Conservation (phyloP, 169 alveolate genomes). For the Plasmodium inui region DNA sequence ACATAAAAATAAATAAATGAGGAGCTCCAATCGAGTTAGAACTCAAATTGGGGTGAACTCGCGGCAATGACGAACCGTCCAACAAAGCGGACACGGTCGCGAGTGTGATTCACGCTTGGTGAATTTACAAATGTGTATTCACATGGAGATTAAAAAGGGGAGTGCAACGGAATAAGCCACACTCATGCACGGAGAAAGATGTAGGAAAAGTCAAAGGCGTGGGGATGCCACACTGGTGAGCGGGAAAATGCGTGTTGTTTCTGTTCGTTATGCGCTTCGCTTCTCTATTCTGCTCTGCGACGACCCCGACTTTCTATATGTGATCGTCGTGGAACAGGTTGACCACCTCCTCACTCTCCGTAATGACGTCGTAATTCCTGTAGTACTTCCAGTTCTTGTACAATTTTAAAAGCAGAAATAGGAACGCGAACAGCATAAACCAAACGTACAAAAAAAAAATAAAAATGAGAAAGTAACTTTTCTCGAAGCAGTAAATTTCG, state of each 20-base stretch:
- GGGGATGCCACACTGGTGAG: background rate
- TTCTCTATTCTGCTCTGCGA: background rate
- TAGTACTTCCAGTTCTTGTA: slow-evolving; percentile 51
- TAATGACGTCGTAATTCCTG: slow-evolving; percentile 33
- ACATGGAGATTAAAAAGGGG: background rate
- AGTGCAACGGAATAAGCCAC: background rate
- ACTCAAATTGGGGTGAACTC: background rate
- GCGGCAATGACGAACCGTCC: background rate
- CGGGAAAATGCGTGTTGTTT: background rate
- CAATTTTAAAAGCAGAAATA: slow-evolving; percentile 32
- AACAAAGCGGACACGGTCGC: background rate
- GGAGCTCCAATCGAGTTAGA: background rate
- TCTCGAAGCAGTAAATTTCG: slow-evolving; percentile 45
- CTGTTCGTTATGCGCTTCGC: background rate
- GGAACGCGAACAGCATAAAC: slow-evolving; percentile 27
- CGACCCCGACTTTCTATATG: background rate
- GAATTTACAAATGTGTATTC: background rate
- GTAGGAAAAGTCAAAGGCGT: background rate
- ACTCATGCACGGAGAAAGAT: background rate
- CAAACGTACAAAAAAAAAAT: slow-evolving; percentile 10
- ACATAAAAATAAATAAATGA: background rate
- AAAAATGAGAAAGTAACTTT: background rate
- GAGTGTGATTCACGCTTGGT: background rate
- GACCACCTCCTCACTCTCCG: slow-evolving; percentile 14
- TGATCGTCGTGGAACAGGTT: slow-evolving; percentile 46